phyloP scores from a whole-genome alignment of 2,329 filamentous ascomycete genomes.

The Ascochyta lentis region DNA sequence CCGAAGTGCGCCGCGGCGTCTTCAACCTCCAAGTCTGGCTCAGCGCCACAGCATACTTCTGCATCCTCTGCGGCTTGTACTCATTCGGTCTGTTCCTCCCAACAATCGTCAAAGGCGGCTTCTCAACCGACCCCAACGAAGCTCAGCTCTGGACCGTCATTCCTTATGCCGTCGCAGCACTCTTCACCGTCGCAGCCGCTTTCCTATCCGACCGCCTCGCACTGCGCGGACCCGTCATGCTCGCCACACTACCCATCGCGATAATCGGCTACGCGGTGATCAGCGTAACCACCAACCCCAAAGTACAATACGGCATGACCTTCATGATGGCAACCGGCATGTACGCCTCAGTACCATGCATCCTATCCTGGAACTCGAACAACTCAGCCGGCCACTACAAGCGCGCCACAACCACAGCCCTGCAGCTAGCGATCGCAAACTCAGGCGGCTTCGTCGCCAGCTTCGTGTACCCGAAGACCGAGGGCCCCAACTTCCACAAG shows the following conservation, averaged over 20 bases:
- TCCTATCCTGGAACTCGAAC: slow-evolving; percentile 71
- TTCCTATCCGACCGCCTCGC: slow-evolving; percentile 67
- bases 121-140: slow-evolving; percentile 62
- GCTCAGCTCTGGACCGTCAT: slow-evolving; percentile 70
- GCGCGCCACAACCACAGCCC: slow-evolving; percentile 68
- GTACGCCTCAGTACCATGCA: slow-evolving; percentile 67
- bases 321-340: slow-evolving; percentile 71
- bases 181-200: slow-evolving; percentile 60
- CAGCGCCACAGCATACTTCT: slow-evolving; percentile 67
- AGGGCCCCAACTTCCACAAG: slow-evolving; percentile 65
- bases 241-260: slow-evolving; percentile 67
- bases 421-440: slow-evolving; percentile 72
- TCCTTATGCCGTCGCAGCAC: slow-evolving; percentile 66
- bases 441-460: slow-evolving; percentile 71
- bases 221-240: slow-evolving; percentile 67
- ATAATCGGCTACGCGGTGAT: slow-evolving; percentile 72
- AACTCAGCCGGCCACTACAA: slow-evolving; percentile 75
- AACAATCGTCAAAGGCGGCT: slow-evolving; percentile 67
- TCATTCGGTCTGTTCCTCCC: slow-evolving; percentile 71
- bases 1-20: slow-evolving; percentile 67
- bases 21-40: slow-evolving; percentile 69
- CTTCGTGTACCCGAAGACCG: slow-evolving; percentile 65
- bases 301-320: slow-evolving; percentile 69
- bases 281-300: slow-evolving; percentile 59
- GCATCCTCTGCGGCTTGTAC: slow-evolving; percentile 64